Evolutionary conservation across 768 basidiomycete genomes (phyloP).

Genomic region (Phaeotremella fagi): DNA sequence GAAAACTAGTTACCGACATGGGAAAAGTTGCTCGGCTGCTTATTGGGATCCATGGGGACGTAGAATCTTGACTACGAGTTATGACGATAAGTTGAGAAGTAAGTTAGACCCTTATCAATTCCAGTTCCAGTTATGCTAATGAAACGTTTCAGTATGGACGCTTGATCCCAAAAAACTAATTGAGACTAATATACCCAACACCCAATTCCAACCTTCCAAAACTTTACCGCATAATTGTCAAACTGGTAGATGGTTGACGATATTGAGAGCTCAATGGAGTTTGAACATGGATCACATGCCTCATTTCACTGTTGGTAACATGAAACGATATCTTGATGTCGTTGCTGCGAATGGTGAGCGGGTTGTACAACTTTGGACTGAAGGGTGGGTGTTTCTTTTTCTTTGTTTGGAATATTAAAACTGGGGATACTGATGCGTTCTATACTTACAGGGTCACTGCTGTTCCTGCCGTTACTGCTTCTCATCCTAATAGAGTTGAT

Average conservation of each 20-base stretch:
- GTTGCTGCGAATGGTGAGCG: conserved; percentile 43
- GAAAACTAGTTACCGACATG: conserved; percentile 40
- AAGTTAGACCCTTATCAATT: conserved; percentile 9
- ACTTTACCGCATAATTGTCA: conserved; percentile 49
- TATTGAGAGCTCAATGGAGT: conserved; percentile 51
- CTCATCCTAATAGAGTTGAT: conserved; percentile 46
- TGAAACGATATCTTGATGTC: conserved; percentile 49
- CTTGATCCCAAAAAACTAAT: conserved; percentile 31
- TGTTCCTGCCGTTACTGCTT: conserved; percentile 50
- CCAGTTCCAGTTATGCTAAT: not conserved
- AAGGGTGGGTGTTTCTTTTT: conserved; percentile 26
- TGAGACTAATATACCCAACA: conserved; percentile 17
- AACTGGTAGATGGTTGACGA: conserved; percentile 51
- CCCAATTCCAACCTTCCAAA: conserved; percentile 26
- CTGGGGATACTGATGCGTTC: not conserved
- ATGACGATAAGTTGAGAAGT: conserved; percentile 51
- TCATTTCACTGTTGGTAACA: conserved; percentile 50
- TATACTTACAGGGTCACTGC: conserved; percentile 42
- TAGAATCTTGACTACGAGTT: conserved; percentile 48
- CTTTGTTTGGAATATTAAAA: not conserved
- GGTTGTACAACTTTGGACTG: conserved; percentile 35
- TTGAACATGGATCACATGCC: conserved; percentile 44
- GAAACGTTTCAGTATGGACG: conserved; percentile 27
- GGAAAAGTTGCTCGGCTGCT: conserved; percentile 46
- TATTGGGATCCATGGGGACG: conserved; percentile 52